Percentiles rank a stretch among this genome's conserved stretches.
Evolutionary conservation across 352 stramenopile species (phyloP).

Genomic region (Peronospora destructor): DNA sequence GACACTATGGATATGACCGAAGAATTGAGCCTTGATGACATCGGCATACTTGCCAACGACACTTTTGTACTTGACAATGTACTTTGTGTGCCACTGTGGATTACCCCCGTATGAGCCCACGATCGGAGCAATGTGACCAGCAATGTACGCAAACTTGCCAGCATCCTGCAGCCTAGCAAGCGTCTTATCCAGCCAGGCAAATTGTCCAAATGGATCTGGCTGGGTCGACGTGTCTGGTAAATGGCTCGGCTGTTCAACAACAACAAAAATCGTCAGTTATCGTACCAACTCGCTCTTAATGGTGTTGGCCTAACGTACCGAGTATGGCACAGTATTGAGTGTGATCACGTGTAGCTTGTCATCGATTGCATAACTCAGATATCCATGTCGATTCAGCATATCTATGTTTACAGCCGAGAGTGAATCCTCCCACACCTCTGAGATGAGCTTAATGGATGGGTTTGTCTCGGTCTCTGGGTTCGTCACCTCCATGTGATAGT

Average conservation of each 20-base stretch:
- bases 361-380: conserved; percentile 58
- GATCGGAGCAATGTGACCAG: conserved; percentile 88
- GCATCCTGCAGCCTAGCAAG: conserved; percentile 42
- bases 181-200: conserved; percentile 82
- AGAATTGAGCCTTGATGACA: conserved; percentile 86
- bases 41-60: conserved; percentile 67
- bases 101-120: conserved; percentile 86
- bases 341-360: conserved; percentile 62
- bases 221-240: conserved; percentile 57
- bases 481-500: conserved; percentile 82
- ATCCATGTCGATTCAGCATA: conserved; percentile 57
- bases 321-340: conserved; percentile 83
- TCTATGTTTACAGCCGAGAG: conserved; percentile 53
- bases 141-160: conserved; percentile 76
- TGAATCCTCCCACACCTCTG: conserved; percentile 49
- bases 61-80: conserved; percentile 77
- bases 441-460: conserved; percentile 60
- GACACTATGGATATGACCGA: conserved; percentile 90
- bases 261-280: conserved; percentile 8
- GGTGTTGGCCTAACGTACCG: conserved; percentile 29
- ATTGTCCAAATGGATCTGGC: conserved; percentile 87
- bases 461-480: conserved; percentile 44
- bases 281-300: background rate
- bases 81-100: conserved; percentile 85
- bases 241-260: conserved; percentile 52